Conservation (phyloP, 257 asterid species). For the Thymus mandschuricus region DNA sequence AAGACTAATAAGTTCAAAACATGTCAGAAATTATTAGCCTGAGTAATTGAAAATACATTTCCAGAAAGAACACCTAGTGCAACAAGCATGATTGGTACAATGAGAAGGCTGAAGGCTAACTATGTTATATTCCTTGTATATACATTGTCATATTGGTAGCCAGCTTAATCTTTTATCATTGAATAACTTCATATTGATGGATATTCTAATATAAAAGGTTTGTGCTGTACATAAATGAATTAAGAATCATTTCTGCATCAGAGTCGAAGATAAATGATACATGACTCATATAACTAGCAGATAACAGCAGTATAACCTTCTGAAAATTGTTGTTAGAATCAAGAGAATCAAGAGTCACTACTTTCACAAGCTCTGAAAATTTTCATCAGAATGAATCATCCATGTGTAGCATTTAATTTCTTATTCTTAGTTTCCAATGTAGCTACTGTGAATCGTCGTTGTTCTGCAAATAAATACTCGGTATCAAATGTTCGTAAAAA, state of each 20-base stretch:
- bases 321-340: background rate
- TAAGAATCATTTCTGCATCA: background rate
- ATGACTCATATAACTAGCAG: conserved; percentile 9
- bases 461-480: conserved; percentile 6
- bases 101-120: no score
- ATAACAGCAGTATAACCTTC: conserved; percentile 1
- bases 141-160: background rate
- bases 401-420: background rate
- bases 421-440: conserved; percentile 13
- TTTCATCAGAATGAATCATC: conserved; percentile 22
- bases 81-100: no score
- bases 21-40: no score
- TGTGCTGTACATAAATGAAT: background rate
- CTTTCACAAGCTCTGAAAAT: conserved; percentile 9
- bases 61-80: no score
- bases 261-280: background rate
- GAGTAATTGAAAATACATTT: no score
- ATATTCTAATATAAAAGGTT: conserved; percentile 3
- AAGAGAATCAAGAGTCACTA: conserved; percentile 10
- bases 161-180: conserved; percentile 7
- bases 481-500: conserved; percentile 6
- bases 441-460: conserved; percentile 15
- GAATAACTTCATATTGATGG: conserved; percentile 4
- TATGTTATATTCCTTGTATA: conserved; percentile 6
- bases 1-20: no score